Evolutionary conservation across 2,329 filamentous ascomycete species (phyloP).

Genomic region (Paecilomyces formosus): DNA sequence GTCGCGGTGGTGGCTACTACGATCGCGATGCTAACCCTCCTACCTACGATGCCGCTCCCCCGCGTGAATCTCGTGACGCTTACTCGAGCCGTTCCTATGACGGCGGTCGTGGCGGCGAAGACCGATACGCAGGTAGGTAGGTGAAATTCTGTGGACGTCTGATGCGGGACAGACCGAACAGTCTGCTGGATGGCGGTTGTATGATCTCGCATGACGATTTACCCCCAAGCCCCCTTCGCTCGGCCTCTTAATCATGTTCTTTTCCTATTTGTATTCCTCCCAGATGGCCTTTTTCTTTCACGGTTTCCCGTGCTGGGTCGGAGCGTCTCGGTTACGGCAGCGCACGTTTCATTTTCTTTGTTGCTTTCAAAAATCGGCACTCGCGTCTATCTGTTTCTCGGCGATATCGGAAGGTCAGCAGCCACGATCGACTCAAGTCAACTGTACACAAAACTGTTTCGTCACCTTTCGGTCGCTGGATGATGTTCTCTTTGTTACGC

Average conservation of each 20-base stretch:
- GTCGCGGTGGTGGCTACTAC: conserved; percentile 45
- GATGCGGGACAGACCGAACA: conserved; percentile 2
- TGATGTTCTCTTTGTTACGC: conserved; percentile 31
- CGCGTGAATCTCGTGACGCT: conserved; percentile 28
- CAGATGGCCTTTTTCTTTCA: conserved; percentile 22
- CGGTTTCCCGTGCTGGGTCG: conserved; percentile 20
- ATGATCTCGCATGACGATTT: conserved; percentile 11
- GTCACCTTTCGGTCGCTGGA: conserved; percentile 28
- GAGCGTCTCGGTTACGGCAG: conserved; percentile 28
- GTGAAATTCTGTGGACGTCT: conserved; percentile 16
- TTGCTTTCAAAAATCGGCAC: conserved; percentile 21
- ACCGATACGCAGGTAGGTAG: conserved; percentile 36
- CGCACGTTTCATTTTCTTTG: conserved; percentile 30
- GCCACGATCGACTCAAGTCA: conserved; percentile 25
- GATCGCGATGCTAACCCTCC: conserved; percentile 47
- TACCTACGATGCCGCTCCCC: conserved; percentile 34
- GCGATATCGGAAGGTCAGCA: conserved; percentile 26
- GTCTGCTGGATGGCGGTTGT: conserved; percentile 7
- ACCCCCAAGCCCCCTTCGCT: conserved; percentile 7
- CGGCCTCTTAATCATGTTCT: conserved; percentile 10
- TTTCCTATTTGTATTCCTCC: conserved; percentile 23
- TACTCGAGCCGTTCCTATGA: conserved; percentile 32
- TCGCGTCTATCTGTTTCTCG: conserved; percentile 26
- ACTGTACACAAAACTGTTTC: conserved; percentile 22
- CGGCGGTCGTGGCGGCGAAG: conserved; percentile 25